These are phyloP conservation scores for Saccharomycopsis synnaedendra DNA, from an alignment of 805 yeast genomes.

Conservation along the genomic window DNA sequence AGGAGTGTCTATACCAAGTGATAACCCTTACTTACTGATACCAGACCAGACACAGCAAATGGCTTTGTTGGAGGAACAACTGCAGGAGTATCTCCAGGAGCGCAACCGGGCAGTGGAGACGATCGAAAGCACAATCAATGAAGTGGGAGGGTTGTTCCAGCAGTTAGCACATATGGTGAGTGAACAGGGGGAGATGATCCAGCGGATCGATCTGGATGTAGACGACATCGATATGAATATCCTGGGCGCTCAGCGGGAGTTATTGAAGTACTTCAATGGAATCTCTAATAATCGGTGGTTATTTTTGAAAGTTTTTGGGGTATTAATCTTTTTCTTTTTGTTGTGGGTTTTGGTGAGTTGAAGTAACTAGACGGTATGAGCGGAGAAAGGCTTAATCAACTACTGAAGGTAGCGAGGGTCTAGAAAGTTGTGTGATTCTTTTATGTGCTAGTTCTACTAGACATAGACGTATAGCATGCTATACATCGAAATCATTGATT, in stretches of 20 bases:
- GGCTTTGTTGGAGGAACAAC: conserved; percentile 76
- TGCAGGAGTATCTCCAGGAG: conserved; percentile 60
- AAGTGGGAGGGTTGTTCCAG: conserved; percentile 87
- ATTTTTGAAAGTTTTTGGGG: conserved; percentile 80
- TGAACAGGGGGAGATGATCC: conserved; percentile 94
- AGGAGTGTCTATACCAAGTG: conserved; percentile 26
- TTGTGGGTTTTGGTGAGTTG: conserved; percentile 71
- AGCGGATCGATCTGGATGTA: conserved; percentile 88
- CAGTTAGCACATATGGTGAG: conserved; percentile 96
- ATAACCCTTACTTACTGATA: conserved; percentile 44
- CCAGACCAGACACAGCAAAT: conserved; percentile 83
- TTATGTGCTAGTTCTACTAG: background rate
- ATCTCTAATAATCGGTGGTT: conserved; percentile 90
- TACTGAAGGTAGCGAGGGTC: background rate
- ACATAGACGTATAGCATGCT: background rate
- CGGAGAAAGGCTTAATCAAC: background rate
- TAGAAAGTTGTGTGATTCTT: background rate
- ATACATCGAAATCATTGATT: no score
- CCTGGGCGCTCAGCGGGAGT: conserved; percentile 87
- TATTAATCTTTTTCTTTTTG: conserved; percentile 64
- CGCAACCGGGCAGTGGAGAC: conserved; percentile 89
- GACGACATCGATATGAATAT: conserved; percentile 88
- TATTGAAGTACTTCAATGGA: conserved; percentile 78
- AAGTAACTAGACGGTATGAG: background rate
- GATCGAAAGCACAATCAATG: conserved; percentile 93